A percentile compares a stretch with the other conserved stretches of the same genome.
These are phyloP conservation scores for Iris pallida DNA, from an alignment of 116 monocot genomes.

Conservation along the genomic window DNA sequence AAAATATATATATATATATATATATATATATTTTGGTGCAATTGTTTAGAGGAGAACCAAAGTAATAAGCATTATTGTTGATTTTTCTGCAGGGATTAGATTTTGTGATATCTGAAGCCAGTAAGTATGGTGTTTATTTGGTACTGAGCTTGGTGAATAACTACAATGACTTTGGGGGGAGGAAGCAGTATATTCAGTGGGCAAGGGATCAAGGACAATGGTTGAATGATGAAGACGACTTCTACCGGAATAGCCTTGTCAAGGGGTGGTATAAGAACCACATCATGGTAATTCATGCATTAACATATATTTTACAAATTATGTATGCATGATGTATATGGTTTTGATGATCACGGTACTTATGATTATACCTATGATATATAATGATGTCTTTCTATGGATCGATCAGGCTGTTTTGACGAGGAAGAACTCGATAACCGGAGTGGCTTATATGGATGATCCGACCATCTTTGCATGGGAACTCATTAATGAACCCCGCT, in stretches of 20 bases:
- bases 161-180: constrained; percentile 37
- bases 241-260: constrained; percentile 32
- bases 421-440: constrained; percentile 53
- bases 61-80: background rate
- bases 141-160: constrained; percentile 48
- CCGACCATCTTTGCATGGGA: constrained; percentile 80
- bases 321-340: background rate
- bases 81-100: constrained; percentile 26
- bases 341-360: no score
- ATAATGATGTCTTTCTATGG: no score
- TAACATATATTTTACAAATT: background rate
- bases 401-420: constrained; percentile 54
- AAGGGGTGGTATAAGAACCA: constrained; percentile 43
- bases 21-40: background rate
- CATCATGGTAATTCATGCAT: constrained; percentile 36
- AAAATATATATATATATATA: background rate
- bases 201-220: constrained; percentile 24
- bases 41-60: background rate
- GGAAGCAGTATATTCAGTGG: constrained; percentile 50
- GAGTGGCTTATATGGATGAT: constrained; percentile 67
- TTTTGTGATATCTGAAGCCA: constrained; percentile 45
- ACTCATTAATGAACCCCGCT: constrained; percentile 70
- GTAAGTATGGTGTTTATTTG: no score
- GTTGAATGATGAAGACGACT: constrained; percentile 35
- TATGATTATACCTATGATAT: no score